Base-by-base conservation (phyloP, 1,139 yeast species). In the Maudiozyma humilis region DNA sequence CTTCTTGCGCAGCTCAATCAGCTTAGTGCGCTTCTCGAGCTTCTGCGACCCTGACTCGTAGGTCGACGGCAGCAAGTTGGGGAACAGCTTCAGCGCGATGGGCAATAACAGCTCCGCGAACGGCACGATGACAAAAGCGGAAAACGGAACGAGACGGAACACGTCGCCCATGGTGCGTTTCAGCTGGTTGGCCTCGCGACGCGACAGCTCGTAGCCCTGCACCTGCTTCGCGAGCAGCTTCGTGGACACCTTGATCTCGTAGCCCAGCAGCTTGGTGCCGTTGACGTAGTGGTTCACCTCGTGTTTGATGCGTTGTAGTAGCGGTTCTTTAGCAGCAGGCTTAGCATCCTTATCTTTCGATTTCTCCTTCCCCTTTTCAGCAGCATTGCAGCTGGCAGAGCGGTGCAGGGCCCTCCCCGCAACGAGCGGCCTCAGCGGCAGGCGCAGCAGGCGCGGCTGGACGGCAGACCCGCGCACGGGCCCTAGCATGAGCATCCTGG, bases 81-180 rank as follows among this genome's bases (percentile, higher is more conserved):
- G 98, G 79, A 91, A 91, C 17, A 91, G 53, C 65, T 86, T 86
- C 51, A 91, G 70, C 1, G 96, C 97, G 43, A 91, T 68, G 0
- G 98, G 98, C 42, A 91, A 71, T 52, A 91, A 71, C 47, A 91
- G 70, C 65, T 91, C 98, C 13, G 97, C 98, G 69, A 91, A 91
- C 36, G 98, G 98, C 44, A 91, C 79, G 47, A 91, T 69, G 27
- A 91, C 73, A 62, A 91, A 91, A 72, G 93, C 82, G 43, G 94
- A 81, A 65, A 91, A 91, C 15, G 98, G 98, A 40, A 91, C 91
- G 50, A 91, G 71, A 57, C 97, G 78, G 43, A 81, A 79, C 44
- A 91, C 78, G 67, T 91, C 98, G 45, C 78, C 78, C 41, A 84
- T 76, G 5, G 98, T 89, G 60, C 97, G 78, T 58, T 82, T 82